Base-by-base conservation (phyloP, 2,329 filamentous ascomycete species). In the Tricladium varicosporioides region DNA sequence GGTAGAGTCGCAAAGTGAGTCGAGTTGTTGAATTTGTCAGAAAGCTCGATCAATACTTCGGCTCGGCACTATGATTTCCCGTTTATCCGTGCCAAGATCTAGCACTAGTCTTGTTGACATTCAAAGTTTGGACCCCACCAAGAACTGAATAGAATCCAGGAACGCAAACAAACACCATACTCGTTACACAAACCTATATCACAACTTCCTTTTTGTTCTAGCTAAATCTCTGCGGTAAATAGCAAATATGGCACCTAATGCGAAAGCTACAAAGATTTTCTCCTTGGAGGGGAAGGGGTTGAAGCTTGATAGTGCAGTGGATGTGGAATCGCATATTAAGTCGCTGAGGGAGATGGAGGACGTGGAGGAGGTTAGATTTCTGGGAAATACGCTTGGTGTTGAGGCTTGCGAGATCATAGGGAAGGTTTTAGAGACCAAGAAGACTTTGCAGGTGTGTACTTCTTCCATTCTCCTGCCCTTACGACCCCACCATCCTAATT, bases 341-440 rank as follows among this genome's bases (percentile, higher is more conserved):
- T 81, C 83, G 50, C 84, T 99, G 60, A 79, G 84, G 61, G 83
- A 85, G 57, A 87, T 86, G 75, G 75, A 83, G 55, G 82, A 92
- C 68, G 81, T 95, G 56, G 91, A 95, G 71, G 92, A 97, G 74
- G 85, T 99, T 64, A 85, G 85, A 65, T 81, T 99, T 48, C 80
- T 91, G 55, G 94, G 93, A 60, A 99, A 99, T 78, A 97, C 94
- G 1, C 79, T 97, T 51, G 94, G 94, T 53, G 86, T 97, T 53
- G 89, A 87, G 49, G 94, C 94, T 49, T 95, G 89, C 71, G 87
- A 92, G 74, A 86, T 87, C 32, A 84, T 99, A 46, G 92, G 91
- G 46, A 85, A 91, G 65, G 87, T 95, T 51, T 79, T 99, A 56
- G 83, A 87, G 60, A 89, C 88, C 55, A 96, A 97, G 78, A 91